Conservation (phyloP, 768 basidiomycete genomes). For the Tylopilus intermedius region DNA sequence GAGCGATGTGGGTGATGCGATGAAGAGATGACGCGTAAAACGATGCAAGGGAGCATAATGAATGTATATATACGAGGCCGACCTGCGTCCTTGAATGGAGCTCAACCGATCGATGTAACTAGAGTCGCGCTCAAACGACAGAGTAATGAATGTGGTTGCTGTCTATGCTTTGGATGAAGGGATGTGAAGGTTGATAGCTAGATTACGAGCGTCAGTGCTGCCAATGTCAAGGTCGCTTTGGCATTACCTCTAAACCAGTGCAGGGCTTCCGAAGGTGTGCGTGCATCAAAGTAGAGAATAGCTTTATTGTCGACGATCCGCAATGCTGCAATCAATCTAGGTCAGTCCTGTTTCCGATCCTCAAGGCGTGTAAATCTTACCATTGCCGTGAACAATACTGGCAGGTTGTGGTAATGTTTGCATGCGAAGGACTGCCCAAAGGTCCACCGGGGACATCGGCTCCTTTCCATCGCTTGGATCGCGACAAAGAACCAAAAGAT, state of each 20-base stretch:
- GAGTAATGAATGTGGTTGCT: constrained; percentile 7
- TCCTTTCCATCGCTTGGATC: constrained; percentile 82
- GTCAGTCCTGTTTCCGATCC: constrained; percentile 6
- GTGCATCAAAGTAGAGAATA: constrained; percentile 83
- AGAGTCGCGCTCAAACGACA: constrained; percentile 6
- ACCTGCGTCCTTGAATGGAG: constrained; percentile 19
- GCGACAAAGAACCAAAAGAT: constrained; percentile 86
- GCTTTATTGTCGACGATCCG: constrained; percentile 91
- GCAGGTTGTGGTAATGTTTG: constrained; percentile 88
- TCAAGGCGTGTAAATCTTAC: constrained; percentile 34
- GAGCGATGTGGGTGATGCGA: constrained; percentile 29
- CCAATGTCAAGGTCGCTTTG: constrained; percentile 1
- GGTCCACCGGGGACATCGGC: constrained; percentile 67
- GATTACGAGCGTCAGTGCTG: constrained; percentile 5
- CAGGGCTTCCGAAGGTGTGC: constrained; percentile 76
- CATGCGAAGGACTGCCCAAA: constrained; percentile 97
- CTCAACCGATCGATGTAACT: constrained; percentile 6
- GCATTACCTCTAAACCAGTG: constrained; percentile 82
- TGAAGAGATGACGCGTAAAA: constrained; percentile 27
- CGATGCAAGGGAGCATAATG: constrained; percentile 33
- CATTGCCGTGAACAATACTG: constrained; percentile 83
- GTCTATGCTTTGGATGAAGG: constrained; percentile 72
- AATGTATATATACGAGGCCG: constrained; percentile 33
- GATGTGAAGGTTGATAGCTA: constrained; percentile 87
- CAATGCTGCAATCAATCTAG: constrained; percentile 45